These are phyloP conservation scores for Rhexocercosporidium sp. DNA, from an alignment of 2,329 filamentous ascomycete species.

Conservation along the genomic window DNA sequence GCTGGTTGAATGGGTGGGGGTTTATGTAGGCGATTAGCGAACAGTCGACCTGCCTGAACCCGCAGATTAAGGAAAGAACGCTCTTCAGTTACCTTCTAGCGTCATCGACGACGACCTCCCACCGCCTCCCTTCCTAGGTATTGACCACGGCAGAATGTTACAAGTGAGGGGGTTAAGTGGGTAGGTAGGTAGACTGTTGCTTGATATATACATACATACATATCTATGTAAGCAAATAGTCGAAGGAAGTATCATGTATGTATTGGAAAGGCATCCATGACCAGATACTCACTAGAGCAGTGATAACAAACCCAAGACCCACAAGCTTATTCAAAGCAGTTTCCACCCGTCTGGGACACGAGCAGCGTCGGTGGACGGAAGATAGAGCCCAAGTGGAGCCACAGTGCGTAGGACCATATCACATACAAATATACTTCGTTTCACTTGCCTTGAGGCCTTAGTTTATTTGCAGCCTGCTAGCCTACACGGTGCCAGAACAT, in stretches of 20 bases:
- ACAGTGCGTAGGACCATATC: no score
- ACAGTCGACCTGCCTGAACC: not conserved
- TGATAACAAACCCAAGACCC: not conserved
- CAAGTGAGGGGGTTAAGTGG: not conserved
- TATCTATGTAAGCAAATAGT: not conserved
- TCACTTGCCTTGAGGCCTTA: not conserved
- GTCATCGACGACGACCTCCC: not conserved
- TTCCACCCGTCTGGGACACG: not conserved
- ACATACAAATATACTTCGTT: not conserved
- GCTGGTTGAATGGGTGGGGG: not conserved
- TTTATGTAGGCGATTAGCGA: conserved; percentile 1
- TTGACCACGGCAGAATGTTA: not conserved
- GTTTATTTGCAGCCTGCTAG: not conserved
- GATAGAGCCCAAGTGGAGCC: not conserved
- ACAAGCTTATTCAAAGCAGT: no score
- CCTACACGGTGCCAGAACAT: not conserved
- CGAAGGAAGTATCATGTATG: not conserved
- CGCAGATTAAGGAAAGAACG: not conserved
- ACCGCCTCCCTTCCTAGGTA: not conserved
- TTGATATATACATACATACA: not conserved
- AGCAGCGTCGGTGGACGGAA: not conserved
- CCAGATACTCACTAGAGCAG: not conserved
- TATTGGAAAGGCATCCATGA: not conserved
- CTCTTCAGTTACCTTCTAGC: not conserved
- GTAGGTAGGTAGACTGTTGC: not conserved